A percentile compares a stretch with the other conserved stretches of the same genome.
Conservation (phyloP, 2,329 filamentous ascomycete genomes). For the Bipolaris gigantea region DNA sequence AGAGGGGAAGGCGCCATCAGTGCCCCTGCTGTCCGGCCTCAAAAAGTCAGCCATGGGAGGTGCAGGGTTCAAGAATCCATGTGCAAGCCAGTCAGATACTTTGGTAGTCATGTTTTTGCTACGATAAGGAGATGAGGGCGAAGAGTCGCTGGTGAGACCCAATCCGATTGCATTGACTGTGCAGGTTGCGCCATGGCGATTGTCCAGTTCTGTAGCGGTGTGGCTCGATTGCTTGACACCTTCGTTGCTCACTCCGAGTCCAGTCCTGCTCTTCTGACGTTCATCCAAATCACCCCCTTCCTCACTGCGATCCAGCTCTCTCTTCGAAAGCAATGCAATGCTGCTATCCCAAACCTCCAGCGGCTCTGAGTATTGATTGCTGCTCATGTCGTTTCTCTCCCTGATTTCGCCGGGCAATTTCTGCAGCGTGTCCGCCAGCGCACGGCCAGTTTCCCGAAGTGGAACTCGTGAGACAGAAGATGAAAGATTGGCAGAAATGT, state of each 20-base stretch:
- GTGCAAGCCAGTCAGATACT: slow-evolving; percentile 9
- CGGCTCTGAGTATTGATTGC: background rate
- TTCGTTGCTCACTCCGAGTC: background rate
- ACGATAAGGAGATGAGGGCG: background rate
- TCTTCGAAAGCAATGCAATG: background rate
- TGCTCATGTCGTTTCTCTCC: background rate
- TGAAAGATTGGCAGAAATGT: background rate
- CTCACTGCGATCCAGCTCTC: background rate
- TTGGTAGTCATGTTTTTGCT: background rate
- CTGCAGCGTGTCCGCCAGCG: slow-evolving; percentile 3
- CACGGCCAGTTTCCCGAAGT: slow-evolving; percentile 2
- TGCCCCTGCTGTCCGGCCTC: background rate
- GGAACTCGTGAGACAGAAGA: background rate
- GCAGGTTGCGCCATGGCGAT: background rate
- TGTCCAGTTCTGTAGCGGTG: background rate
- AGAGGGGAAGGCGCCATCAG: background rate
- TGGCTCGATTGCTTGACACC: background rate
- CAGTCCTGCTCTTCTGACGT: background rate
- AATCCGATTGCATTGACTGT: background rate
- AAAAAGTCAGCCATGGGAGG: background rate
- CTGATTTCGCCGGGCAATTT: background rate
- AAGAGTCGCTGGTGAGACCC: background rate
- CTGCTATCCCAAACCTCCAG: background rate
- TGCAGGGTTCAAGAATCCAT: background rate
- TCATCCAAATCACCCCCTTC: background rate